Base-by-base conservation (phyloP, 768 basidiomycete species). In the Stropharia rugosoannulata region DNA sequence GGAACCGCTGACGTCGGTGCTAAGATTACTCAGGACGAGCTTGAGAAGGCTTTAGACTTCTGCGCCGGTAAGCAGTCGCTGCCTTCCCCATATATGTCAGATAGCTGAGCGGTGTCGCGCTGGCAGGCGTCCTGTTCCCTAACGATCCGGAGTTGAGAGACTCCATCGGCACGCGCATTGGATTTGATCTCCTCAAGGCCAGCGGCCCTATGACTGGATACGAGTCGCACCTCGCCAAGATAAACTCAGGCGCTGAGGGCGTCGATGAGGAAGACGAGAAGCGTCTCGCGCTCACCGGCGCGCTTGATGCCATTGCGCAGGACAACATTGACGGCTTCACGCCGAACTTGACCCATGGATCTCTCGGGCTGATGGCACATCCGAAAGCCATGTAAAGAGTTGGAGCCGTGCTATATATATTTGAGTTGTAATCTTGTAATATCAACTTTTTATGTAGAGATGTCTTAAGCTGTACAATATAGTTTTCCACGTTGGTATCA, bases 301-400 rank as follows among this genome's bases (percentile, higher is more conserved):
- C 49, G n/a, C 49, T 50, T 13, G 49, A 50, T 13, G 36, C 49
- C 3, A 50, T 50, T n/a, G 37, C 37, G 5, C 22, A 40, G 19
- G 49, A 50, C 13, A 37, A 50, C n/a, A 50, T 50, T 19, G 49
- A 37, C 36, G 49, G 49, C 49, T 50, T 50, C 36, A 50, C 39
- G 5, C 37, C 49, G 19, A 37, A 50, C 22, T 19, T 50, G 10
- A 40, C 36, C 19, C 49, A 22, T 18, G 49, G 49, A 15, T 37
- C 49, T 13, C 37, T 50, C n/a, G 49, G 49, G 10, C 32, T 50
- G 45, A 46, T 27, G 15, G 29, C 22, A 27, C 45, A 46, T n/a
- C 22, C 45, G 3, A 25, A 22, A 15, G 45, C 45, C 15, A 46
- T 46, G 45, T 46, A 46, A 25, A 12, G 15, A n/a, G 10, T 15